Percentiles rank a stretch among this genome's conserved stretches.
phyloP scores from a whole-genome alignment of 192 early-diverging fungal species.

The Haplosporangium gracile region DNA sequence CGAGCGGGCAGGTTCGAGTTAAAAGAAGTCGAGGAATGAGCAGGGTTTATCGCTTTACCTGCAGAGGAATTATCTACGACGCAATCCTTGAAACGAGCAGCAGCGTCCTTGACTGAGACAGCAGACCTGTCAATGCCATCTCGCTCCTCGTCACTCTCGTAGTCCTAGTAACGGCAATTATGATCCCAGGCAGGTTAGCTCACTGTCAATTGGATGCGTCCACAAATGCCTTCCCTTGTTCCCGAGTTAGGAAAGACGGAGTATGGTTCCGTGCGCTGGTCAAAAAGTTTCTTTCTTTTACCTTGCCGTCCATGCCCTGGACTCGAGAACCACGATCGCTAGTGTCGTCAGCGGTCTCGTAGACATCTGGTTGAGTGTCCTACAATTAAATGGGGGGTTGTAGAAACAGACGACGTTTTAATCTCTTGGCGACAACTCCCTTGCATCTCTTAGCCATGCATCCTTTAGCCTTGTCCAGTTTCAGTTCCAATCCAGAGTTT shows the following conservation, averaged over 20 bases:
- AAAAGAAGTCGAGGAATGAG: neutral
- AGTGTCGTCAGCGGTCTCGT: slow-evolving; percentile 79
- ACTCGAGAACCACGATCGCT: slow-evolving; percentile 27
- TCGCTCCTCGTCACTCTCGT: slow-evolving; percentile 68
- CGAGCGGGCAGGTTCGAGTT: neutral
- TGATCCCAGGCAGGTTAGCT: neutral
- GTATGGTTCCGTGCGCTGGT: neutral
- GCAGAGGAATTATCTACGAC: slow-evolving; percentile 64
- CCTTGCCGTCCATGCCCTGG: slow-evolving; percentile 45
- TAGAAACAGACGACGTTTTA: neutral
- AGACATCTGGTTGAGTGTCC: slow-evolving; percentile 88
- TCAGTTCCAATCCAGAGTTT: neutral
- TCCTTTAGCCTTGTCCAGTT: neutral
- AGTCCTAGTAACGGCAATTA: slow-evolving; percentile 15
- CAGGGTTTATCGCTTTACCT: slow-evolving; percentile 51
- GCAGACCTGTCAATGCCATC: slow-evolving; percentile 70
- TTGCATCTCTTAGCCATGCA: neutral
- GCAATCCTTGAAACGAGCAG: slow-evolving; percentile 68
- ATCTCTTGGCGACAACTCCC: neutral
- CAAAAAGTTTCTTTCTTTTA: neutral
- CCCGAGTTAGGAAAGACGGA: neutral
- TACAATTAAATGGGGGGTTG: slow-evolving; percentile 22
- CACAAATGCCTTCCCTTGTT: neutral
- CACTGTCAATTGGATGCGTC: neutral
- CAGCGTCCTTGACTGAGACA: slow-evolving; percentile 68